Evolutionary conservation across 768 basidiomycete genomes (phyloP).

Genomic region (Wakefieldia striispora): DNA sequence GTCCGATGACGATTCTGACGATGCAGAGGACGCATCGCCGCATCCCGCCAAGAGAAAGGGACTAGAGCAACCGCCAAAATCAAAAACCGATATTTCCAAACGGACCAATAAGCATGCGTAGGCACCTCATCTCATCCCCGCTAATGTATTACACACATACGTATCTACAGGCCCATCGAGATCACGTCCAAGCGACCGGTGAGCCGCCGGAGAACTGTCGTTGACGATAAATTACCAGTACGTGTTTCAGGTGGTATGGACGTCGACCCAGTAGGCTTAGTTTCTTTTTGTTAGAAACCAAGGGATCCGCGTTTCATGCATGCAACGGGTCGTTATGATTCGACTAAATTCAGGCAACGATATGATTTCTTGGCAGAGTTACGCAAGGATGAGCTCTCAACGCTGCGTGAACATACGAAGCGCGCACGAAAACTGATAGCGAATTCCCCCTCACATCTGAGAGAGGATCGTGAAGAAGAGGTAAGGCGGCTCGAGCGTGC

Average conservation of each 20-base stretch:
- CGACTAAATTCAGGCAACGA: conserved; percentile 60
- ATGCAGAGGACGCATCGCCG: conserved; percentile 9
- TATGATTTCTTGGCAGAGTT: conserved; percentile 75
- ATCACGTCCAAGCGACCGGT: conserved; percentile 85
- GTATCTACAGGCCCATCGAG: conserved; percentile 62
- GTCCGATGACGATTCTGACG: conserved; percentile 12
- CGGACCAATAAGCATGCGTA: conserved; percentile 86
- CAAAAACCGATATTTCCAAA: conserved; percentile 50
- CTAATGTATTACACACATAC: not conserved
- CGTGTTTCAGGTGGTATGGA: conserved; percentile 21
- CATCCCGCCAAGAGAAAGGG: conserved; percentile 23
- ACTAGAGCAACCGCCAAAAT: conserved; percentile 41
- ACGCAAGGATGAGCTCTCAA: conserved; percentile 61
- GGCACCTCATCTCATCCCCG: conserved; percentile 31
- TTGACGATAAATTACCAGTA: conserved; percentile 67
- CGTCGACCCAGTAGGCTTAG: not conserved
- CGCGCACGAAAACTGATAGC: conserved; percentile 62
- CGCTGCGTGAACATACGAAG: conserved; percentile 63
- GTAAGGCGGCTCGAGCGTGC: conserved; percentile 68
- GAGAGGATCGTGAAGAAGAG: conserved; percentile 63
- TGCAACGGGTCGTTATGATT: conserved; percentile 64
- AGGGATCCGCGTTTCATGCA: conserved; percentile 88
- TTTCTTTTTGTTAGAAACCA: conserved; percentile 48
- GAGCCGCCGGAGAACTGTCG: conserved; percentile 63
- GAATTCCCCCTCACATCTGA: conserved; percentile 59